phyloP scores from a whole-genome alignment of 2,329 filamentous ascomycete genomes.

The Fusarium mexicanum region DNA sequence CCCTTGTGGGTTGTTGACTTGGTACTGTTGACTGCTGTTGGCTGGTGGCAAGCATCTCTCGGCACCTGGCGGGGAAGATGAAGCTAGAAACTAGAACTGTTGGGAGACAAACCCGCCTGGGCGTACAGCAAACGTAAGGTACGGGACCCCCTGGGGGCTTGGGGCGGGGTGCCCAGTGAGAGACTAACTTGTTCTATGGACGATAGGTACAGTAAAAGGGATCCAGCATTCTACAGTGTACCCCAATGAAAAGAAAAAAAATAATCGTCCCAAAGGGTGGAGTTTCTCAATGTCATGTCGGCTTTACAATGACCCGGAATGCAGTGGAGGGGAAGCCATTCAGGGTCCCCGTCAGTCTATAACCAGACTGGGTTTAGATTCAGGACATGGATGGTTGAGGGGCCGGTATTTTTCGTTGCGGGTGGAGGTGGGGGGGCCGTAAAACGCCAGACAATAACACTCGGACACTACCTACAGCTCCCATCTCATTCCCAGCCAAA shows the following conservation, averaged over 20 bases:
- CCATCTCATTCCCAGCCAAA: conserved; percentile 20
- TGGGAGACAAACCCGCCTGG: conserved; percentile 40
- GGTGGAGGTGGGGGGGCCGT: conserved; percentile 25
- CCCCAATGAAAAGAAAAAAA: conserved; percentile 42
- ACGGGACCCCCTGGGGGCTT: conserved; percentile 6
- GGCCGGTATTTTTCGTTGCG: conserved; percentile 18
- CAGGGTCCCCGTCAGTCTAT: conserved; percentile 25
- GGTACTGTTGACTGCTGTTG: conserved; percentile 35
- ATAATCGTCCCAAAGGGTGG: not conserved
- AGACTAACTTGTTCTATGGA: not conserved
- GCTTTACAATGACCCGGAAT: conserved; percentile 22
- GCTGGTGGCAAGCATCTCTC: conserved; percentile 40
- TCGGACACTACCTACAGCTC: conserved; percentile 5
- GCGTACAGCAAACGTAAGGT: conserved; percentile 24
- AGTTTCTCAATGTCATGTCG: conserved; percentile 6
- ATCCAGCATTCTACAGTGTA: conserved; percentile 1
- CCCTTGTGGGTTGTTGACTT: conserved; percentile 37
- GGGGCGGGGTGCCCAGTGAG: conserved; percentile 7
- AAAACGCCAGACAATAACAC: not conserved
- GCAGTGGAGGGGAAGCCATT: conserved; percentile 21
- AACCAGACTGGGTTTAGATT: not conserved
- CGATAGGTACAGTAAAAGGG: not conserved
- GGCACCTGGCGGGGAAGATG: conserved; percentile 39
- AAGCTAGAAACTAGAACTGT: conserved; percentile 45
- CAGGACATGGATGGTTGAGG: conserved; percentile 27